These are phyloP conservation scores for Pleurotus ostreatus DNA, from an alignment of 768 basidiomycete species.

Conservation along the genomic window DNA sequence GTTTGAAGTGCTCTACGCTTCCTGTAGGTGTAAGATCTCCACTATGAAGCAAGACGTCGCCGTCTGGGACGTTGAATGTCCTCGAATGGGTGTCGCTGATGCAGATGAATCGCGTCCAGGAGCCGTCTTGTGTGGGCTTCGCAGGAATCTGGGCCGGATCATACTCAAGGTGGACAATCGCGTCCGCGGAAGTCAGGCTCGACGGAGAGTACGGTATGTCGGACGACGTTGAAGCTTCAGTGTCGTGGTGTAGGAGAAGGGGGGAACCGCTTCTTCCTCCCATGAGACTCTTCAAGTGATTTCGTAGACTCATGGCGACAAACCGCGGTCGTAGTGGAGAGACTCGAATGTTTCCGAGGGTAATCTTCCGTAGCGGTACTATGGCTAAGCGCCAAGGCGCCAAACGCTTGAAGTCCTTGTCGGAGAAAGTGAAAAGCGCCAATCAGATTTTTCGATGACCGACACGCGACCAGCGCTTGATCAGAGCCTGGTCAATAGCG, in stretches of 20 bases:
- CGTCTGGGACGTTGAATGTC: slow-evolving; percentile 45
- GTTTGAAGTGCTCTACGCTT: slow-evolving; percentile 34
- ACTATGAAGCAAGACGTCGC: slow-evolving; percentile 63
- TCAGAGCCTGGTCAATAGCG: too few relatives aligned
- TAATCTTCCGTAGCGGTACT: too few relatives aligned
- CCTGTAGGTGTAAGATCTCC: slow-evolving; percentile 63
- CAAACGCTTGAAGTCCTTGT: too few relatives aligned
- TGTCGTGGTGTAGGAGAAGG: background rate
- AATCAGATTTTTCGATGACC: too few relatives aligned
- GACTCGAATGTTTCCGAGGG: too few relatives aligned
- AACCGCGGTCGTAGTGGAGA: too few relatives aligned
- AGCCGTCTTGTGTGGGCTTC: slow-evolving; percentile 22
- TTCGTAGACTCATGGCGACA: background rate
- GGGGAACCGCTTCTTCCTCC: slow-evolving; percentile 5
- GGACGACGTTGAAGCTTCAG: background rate
- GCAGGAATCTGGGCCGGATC: slow-evolving; percentile 22
- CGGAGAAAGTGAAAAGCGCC: too few relatives aligned
- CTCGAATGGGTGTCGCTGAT: slow-evolving; percentile 55
- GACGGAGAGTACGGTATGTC: slow-evolving; percentile 8
- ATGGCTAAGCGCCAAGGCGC: too few relatives aligned
- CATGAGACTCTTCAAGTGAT: slow-evolving; percentile 3
- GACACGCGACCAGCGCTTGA: too few relatives aligned
- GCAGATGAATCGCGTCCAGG: slow-evolving; percentile 58
- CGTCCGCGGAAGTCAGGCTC: slow-evolving; percentile 20
- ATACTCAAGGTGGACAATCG: slow-evolving; percentile 36